phyloP scores from a whole-genome alignment of 768 basidiomycete genomes.

The Tulasnella calospora region DNA sequence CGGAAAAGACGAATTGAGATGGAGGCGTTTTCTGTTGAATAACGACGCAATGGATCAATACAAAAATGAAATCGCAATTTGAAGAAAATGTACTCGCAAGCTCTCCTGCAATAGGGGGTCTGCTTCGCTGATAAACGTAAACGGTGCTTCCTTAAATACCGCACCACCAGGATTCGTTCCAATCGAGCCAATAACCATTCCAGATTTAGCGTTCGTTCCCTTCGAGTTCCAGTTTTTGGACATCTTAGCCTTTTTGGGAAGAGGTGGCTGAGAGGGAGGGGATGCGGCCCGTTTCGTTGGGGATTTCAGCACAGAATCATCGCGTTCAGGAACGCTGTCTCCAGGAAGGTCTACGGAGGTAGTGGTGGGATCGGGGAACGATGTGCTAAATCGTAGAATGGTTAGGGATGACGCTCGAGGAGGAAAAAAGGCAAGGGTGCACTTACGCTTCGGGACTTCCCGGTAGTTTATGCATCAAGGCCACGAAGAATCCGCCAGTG shows the following conservation, averaged over 20 bases:
- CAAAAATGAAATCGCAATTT: neutral
- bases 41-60: neutral
- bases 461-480: conserved; percentile 34
- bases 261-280: neutral
- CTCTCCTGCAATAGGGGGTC: conserved; percentile 67
- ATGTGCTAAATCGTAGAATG: neutral
- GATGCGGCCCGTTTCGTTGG: neutral
- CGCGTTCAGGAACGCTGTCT: neutral
- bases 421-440: neutral
- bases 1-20: conserved; percentile 68
- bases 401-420: too few species aligned
- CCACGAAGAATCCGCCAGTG: conserved; percentile 97
- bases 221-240: neutral
- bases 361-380: neutral
- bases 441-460: neutral
- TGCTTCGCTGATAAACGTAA: conserved; percentile 66
- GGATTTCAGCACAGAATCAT: neutral
- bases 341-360: too few species aligned
- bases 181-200: conserved; percentile 36
- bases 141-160: conserved; percentile 85
- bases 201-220: neutral
- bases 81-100: conserved; percentile 51
- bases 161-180: neutral
- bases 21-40: conserved; percentile 57
- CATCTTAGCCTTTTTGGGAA: neutral